Evolutionary conservation across 352 stramenopile genomes (phyloP), one percentile per base, ranked within the genome.

Genomic region (Phytophthora foliorum): DNA sequence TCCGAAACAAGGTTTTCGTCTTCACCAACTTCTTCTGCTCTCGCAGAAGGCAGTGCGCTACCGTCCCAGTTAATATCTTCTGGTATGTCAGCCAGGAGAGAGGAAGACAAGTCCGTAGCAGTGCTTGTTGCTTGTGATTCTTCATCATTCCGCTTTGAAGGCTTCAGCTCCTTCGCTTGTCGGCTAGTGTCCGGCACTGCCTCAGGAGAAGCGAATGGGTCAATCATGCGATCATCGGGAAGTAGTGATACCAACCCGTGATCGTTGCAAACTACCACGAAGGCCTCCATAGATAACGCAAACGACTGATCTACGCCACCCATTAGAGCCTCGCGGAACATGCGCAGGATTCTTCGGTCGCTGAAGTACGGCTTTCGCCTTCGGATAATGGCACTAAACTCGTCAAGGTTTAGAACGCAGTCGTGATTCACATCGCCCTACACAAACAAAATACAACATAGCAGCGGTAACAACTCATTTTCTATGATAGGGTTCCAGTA

Each of bases 241-340:
- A 94, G 63, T 24, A 94, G 62, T 7, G 84, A 82, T 21, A 90
- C 86, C 16, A 94, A 70, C 4, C 86, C 86, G 45, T 94, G 84
- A 54, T 92, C 82, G 19, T 84, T 81, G 67, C 86, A 94, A 4
- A 92, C 84, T 34, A 80, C 55, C 27, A 92, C 76, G 21, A 94
- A 92, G 2, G 86, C 81, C 3, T 80, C 70, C 78, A 90, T 91
- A 6, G 86, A 92, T 21, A 94, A 68, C 16, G 82, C 82, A 49
- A 92, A 94, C 0, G 86, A 91, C 56, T 92, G 83, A n/a, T 89
- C 74, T 1, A 56, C 67, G 11, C 84, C 68, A 17, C 80, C 71
- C 77, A 90, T 91, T 14, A 94, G 54, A 32, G 86, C 81, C 44
- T 94, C 84, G 1, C 84, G 82, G 39, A 94, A 92, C 86, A 94